Evolutionary conservation across 164 flowering plant species (phyloP), one percentile per base, ranked within the genome.

Genomic region (Nelumbo lutea): DNA sequence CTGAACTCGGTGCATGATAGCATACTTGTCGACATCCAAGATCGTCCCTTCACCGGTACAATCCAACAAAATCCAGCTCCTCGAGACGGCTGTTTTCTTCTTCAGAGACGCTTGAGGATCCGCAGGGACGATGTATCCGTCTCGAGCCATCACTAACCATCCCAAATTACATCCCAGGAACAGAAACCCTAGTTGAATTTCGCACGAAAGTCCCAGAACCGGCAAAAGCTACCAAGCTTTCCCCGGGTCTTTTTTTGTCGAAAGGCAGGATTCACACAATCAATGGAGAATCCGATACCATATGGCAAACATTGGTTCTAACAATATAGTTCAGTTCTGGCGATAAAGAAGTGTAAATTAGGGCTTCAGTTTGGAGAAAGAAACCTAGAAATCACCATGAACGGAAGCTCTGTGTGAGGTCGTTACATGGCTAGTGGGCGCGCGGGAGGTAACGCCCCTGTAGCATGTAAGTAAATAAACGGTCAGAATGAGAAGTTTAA

Each of bases 1-100:
- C 66, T 85, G 86, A 46, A 94, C 96, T 15, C 96, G 82, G 59
- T 85, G 88, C 97, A 94, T 91, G 68, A 94, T 89, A 10, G 87
- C 90, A 72, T 90, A 82, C 82, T 91, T 94, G 77, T 94, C 97
- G 38, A 83, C 87, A 77, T 94, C 98, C 38, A 91, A 68, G 2
- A 85, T 63, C 5, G 83, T 86, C 2, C 83, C 78, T 61, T 83
- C 80, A 1, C 98, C 98, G 1, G 74, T 69, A 9, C 74, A 68
- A 77, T 90, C 90, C 53, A 94, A 13, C 57, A 82, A 64, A 5
- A 94, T 82, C 98, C 98, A 94, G 68, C 85, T 88, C 68, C 97
- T 77, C 11, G 96, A 75, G 43, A 80, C 77, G 51, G 81, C 86
- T 14, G 83, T 62, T 77, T 88, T 89, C 87, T 87, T 89, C 90